phyloP scores from a whole-genome alignment of 2,329 filamentous ascomycete genomes.

The Talaromyces sp. region DNA sequence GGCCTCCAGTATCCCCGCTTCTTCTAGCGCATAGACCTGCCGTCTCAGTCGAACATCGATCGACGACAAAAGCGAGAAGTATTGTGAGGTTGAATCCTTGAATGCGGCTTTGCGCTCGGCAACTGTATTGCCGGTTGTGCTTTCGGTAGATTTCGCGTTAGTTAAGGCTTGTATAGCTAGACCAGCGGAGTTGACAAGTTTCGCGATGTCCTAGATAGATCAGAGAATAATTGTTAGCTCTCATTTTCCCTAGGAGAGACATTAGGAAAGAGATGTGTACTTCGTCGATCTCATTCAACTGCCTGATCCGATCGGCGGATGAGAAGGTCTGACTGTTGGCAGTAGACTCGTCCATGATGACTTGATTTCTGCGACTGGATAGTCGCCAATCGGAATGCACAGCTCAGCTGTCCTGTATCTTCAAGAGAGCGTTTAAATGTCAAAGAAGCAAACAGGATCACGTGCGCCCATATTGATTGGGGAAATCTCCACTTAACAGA shows the following conservation, averaged over 20 bases:
- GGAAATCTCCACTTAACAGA: neutral
- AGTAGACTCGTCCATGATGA: slow-evolving; percentile 3
- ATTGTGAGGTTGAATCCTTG: slow-evolving; percentile 55
- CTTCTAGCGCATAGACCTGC: slow-evolving; percentile 75
- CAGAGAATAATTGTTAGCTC: neutral
- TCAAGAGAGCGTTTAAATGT: neutral
- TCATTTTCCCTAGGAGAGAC: no score
- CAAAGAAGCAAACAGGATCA: slow-evolving; percentile 9
- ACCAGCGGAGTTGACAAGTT: slow-evolving; percentile 58
- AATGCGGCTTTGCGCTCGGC: slow-evolving; percentile 59
- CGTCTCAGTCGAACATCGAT: slow-evolving; percentile 72
- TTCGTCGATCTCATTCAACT: slow-evolving; percentile 75
- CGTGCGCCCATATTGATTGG: slow-evolving; percentile 8
- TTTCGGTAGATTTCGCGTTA: slow-evolving; percentile 40
- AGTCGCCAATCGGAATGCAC: neutral
- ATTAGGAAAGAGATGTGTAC: slow-evolving; percentile 35
- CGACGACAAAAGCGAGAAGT: slow-evolving; percentile 69
- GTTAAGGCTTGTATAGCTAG: slow-evolving; percentile 63
- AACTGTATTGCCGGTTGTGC: slow-evolving; percentile 40
- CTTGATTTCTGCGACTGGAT: neutral
- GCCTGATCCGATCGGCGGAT: slow-evolving; percentile 72
- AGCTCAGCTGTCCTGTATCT: neutral
- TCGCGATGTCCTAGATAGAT: slow-evolving; percentile 46
- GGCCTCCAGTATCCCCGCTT: slow-evolving; percentile 67
- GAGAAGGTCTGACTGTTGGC: slow-evolving; percentile 52